Percentiles rank a stretch among this genome's conserved stretches.
These are phyloP conservation scores for Phytophthora nicotianae DNA, from an alignment of 352 stramenopile species.

Conservation along the genomic window DNA sequence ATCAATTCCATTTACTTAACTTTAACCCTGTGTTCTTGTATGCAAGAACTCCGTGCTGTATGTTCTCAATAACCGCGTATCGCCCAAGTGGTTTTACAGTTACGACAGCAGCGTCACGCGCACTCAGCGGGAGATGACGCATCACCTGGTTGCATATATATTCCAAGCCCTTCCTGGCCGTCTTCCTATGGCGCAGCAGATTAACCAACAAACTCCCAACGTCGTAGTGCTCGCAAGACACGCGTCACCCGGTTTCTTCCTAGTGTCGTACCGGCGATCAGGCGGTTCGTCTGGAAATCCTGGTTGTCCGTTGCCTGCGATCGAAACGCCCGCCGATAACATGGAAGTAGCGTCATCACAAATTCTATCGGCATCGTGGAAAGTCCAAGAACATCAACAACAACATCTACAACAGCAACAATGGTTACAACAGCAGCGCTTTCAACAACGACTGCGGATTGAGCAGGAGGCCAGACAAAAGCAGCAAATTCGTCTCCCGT, in stretches of 20 bases:
- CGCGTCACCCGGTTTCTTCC: constrained; percentile 19
- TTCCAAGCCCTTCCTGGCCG: constrained; percentile 11
- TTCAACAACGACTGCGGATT: not conserved
- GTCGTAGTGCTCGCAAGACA: constrained; percentile 15
- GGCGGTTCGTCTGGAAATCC: not conserved
- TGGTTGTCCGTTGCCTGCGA: constrained; percentile 3
- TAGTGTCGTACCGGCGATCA: constrained; percentile 21
- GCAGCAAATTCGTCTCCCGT: not conserved
- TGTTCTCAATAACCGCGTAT: constrained; percentile 36
- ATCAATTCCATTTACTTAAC: not conserved
- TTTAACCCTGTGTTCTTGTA: not conserved
- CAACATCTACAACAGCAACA: constrained; percentile 8
- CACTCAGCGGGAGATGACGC: constrained; percentile 39
- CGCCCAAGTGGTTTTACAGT: constrained; percentile 41
- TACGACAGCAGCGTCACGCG: constrained; percentile 41
- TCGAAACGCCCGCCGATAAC: not conserved
- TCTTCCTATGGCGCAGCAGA: not conserved
- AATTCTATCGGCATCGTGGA: constrained; percentile 1
- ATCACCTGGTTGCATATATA: constrained; percentile 37
- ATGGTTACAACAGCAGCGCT: constrained; percentile 2
- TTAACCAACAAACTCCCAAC: not conserved
- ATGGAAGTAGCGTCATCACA: not conserved
- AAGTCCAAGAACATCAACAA: constrained; percentile 7
- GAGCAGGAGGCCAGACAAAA: not conserved
- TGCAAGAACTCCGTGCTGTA: constrained; percentile 38